A percentile compares a stretch with the other conserved stretches of the same genome.
Evolutionary conservation across 495 filamentous ascomycete genomes (phyloP).

Genomic region (Pyrenopolyporus hunteri): DNA sequence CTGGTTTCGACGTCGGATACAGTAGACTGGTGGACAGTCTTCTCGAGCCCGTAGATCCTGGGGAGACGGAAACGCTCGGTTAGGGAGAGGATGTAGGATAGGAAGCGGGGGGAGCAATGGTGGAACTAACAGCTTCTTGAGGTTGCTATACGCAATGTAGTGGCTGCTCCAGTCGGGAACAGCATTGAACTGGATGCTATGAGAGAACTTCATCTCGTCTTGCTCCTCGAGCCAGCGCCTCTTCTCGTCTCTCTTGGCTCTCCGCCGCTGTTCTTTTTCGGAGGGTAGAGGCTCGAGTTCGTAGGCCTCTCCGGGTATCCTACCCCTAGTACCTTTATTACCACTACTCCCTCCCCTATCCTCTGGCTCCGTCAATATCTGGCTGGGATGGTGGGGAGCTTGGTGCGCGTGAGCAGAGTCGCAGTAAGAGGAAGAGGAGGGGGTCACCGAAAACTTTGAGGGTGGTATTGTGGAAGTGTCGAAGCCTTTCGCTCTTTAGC

Average conservation of each 20-base stretch:
- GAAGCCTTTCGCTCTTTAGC: background rate
- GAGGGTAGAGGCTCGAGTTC: conserved; percentile 43
- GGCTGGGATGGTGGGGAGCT: conserved; percentile 29
- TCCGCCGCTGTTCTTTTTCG: conserved; percentile 28
- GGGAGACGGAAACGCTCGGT: background rate
- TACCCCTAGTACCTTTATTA: background rate
- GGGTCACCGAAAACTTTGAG: conserved; percentile 34
- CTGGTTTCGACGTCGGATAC: conserved; percentile 77
- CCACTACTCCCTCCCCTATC: conserved; percentile 51
- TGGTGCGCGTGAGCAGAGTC: conserved; percentile 35
- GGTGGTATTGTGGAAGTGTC: conserved; percentile 47
- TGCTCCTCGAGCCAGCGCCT: conserved; percentile 62
- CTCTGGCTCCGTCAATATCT: conserved; percentile 30
- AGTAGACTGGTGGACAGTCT: conserved; percentile 64
- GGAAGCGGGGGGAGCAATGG: background rate
- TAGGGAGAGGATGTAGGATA: conserved; percentile 1
- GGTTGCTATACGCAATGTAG: conserved; percentile 97
- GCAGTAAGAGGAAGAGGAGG: conserved; percentile 55
- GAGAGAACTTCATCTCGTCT: conserved; percentile 99
- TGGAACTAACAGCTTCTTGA: conserved; percentile 90
- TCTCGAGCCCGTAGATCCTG: conserved; percentile 94
- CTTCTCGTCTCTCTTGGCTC: conserved; percentile 55
- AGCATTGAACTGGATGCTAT: conserved; percentile 99
- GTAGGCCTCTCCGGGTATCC: conserved; percentile 32
- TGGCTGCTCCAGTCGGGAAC: conserved; percentile 98